Evolutionary conservation across 257 asterid genomes (phyloP).

Genomic region (Orobanche coerulescens): DNA sequence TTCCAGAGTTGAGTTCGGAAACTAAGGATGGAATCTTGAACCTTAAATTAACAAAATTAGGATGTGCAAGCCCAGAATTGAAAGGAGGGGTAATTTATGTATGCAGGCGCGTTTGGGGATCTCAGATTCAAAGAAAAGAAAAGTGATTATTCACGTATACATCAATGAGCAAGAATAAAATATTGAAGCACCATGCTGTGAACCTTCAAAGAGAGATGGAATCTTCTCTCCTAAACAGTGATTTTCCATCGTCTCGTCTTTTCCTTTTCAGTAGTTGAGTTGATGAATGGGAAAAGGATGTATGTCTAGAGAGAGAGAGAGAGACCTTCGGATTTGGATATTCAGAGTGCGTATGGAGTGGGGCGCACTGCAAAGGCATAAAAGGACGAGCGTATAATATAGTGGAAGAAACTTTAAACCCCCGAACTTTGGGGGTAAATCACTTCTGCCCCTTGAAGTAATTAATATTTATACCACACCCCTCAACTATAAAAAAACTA

Average conservation of each 20-base stretch:
- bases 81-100: not conserved
- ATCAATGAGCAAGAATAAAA: not conserved
- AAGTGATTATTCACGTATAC: not conserved
- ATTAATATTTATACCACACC: too few species aligned
- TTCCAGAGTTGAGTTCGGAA: conserved; percentile 16
- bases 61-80: conserved; percentile 18
- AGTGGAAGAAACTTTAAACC: too few species aligned
- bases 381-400: too few species aligned
- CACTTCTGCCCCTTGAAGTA: too few species aligned
- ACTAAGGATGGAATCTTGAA: conserved; percentile 7
- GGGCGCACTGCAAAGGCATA: too few species aligned
- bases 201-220: conserved; percentile 22
- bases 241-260: conserved; percentile 10
- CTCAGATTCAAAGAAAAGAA: conserved; percentile 6
- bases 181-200: conserved; percentile 3
- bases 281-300: conserved; percentile 18
- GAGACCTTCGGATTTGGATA: too few species aligned
- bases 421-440: too few species aligned
- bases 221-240: not conserved
- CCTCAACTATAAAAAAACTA: too few species aligned
- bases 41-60: conserved; percentile 19
- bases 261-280: conserved; percentile 16
- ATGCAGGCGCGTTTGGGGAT: conserved; percentile 17
- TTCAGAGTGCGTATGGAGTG: too few species aligned
- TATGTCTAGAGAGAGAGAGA: conserved; percentile 16